Conservation (phyloP, 148 eudicot species). For the Cornus suecica region DNA sequence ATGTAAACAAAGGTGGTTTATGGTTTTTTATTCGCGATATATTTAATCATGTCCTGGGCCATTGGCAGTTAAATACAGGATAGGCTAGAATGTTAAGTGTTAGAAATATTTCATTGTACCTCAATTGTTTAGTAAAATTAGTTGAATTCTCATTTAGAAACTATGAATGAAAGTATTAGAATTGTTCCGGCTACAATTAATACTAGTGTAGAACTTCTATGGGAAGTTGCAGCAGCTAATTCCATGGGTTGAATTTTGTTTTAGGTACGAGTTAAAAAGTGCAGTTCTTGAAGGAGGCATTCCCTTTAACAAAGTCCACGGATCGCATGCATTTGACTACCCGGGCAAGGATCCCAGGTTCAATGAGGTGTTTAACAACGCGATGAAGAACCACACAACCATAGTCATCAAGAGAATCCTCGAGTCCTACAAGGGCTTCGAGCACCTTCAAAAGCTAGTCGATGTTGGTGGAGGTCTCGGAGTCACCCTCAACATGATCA, state of each 20-base stretch:
- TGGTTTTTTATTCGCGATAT: too few species aligned
- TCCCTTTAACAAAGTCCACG: constrained; percentile 43
- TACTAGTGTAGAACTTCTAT: background rate
- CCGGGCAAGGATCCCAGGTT: constrained; percentile 27
- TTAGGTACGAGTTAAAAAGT: constrained; percentile 35
- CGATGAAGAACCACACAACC: constrained; percentile 35
- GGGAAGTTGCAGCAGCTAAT: background rate
- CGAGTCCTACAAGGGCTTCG: constrained; percentile 39
- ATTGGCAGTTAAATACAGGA: too few species aligned
- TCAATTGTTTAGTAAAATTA: too few species aligned
- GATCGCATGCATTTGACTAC: constrained; percentile 43
- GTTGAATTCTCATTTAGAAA: too few species aligned
- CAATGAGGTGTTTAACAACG: constrained; percentile 43
- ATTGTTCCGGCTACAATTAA: too few species aligned
- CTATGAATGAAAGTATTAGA: too few species aligned
- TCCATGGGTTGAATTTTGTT: background rate
- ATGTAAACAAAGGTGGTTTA: too few species aligned
- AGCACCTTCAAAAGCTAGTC: constrained; percentile 29
- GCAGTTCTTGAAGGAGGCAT: constrained; percentile 44
- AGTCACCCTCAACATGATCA: constrained; percentile 26
- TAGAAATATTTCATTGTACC: too few species aligned
- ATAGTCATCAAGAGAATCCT: constrained; percentile 27
- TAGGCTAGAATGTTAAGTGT: too few species aligned
- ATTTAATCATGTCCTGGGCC: too few species aligned
- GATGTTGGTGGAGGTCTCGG: constrained; percentile 55